phyloP scores from a whole-genome alignment of 805 yeast species.

The Candida nemodendra region DNA sequence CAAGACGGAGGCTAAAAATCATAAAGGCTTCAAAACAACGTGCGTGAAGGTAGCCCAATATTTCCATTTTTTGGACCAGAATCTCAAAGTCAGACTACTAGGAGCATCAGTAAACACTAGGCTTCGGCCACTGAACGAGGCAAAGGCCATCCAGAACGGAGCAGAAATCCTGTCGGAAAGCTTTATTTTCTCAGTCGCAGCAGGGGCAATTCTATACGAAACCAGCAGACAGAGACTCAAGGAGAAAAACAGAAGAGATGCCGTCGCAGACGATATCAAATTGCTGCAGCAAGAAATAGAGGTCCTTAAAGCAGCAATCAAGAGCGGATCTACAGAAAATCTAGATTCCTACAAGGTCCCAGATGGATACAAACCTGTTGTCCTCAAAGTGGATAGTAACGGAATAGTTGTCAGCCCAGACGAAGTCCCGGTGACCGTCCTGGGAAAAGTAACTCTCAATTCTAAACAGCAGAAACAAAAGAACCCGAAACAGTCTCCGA shows the following conservation, averaged over 20 bases:
- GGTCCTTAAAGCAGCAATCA: slow-evolving; percentile 48
- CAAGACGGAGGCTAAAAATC: slow-evolving; percentile 74
- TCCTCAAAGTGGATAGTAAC: slow-evolving; percentile 37
- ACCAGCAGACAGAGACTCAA: slow-evolving; percentile 65
- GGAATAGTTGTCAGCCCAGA: slow-evolving; percentile 18
- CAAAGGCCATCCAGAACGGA: slow-evolving; percentile 78
- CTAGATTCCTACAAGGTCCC: slow-evolving; percentile 48
- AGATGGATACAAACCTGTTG: slow-evolving; percentile 46
- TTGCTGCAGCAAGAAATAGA: slow-evolving; percentile 70
- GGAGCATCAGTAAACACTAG: slow-evolving; percentile 49
- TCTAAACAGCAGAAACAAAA: not conserved
- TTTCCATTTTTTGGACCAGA: slow-evolving; percentile 63
- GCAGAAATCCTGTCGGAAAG: slow-evolving; percentile 76
- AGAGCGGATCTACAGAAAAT: slow-evolving; percentile 35
- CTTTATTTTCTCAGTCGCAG: slow-evolving; percentile 79
- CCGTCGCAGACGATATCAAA: slow-evolving; percentile 68
- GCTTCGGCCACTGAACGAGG: slow-evolving; percentile 77
- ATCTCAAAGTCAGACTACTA: slow-evolving; percentile 56
- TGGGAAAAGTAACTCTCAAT: not conserved
- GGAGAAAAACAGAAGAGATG: slow-evolving; percentile 58
- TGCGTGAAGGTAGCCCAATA: slow-evolving; percentile 75
- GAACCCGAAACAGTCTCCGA: too few species aligned
- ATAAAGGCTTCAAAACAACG: slow-evolving; percentile 54
- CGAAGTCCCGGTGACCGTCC: not conserved
- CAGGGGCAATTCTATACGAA: slow-evolving; percentile 70